These are phyloP conservation scores for Chlorella sp. DNA, from an alignment of 139 green algal species.

Conservation along the genomic window DNA sequence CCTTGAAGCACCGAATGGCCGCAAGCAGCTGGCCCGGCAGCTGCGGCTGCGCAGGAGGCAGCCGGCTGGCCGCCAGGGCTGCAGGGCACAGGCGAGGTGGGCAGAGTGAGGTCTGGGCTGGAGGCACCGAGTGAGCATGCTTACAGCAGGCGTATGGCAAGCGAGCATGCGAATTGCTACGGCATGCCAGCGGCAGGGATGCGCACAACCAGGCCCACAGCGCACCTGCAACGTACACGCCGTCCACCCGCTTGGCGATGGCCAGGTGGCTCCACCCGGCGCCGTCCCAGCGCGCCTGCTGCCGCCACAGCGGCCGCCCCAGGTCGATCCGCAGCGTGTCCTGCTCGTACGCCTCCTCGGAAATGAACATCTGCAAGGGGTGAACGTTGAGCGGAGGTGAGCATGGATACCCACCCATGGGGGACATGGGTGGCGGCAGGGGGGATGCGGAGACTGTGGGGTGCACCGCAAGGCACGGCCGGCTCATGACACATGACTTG, in stretches of 20 bases:
- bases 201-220: too few relatives aligned
- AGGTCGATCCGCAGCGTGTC: constrained; percentile 2
- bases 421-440: not conserved
- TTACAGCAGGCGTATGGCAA: too few relatives aligned
- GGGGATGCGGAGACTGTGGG: too few relatives aligned
- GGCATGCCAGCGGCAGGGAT: too few relatives aligned
- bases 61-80: not conserved
- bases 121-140: too few relatives aligned
- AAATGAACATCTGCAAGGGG: not conserved
- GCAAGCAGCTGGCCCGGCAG: not conserved
- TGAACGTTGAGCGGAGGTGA: too few relatives aligned
- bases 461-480: too few relatives aligned
- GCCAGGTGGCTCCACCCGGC: not conserved
- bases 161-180: too few relatives aligned
- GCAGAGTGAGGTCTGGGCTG: too few relatives aligned
- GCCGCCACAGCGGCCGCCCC: not conserved
- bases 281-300: constrained; percentile 22
- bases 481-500: too few relatives aligned
- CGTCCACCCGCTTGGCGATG: not conserved
- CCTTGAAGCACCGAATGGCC: not conserved
- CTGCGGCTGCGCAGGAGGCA: not conserved
- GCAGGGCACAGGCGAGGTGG: not conserved
- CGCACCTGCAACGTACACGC: not conserved
- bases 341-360: not conserved
- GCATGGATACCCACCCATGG: not conserved